Conservation (phyloP, 345 rosid species). For the Physaria fendleri region DNA sequence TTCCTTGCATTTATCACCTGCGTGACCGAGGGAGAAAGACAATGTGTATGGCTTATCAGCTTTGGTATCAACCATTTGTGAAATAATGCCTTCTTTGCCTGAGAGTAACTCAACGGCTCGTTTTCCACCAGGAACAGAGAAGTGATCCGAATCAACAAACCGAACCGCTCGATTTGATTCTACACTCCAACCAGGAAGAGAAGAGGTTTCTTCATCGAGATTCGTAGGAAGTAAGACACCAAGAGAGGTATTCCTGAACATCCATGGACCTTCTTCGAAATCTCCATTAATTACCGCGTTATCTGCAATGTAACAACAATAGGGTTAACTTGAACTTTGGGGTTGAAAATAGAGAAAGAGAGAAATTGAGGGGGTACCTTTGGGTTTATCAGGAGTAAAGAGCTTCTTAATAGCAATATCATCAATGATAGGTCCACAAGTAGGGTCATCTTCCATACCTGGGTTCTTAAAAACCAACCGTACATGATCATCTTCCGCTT, state of each 20-base stretch:
- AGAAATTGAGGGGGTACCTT: conserved; percentile 39
- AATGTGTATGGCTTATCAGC: conserved; percentile 46
- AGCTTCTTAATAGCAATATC: conserved; percentile 87
- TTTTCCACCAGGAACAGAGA: conserved; percentile 71
- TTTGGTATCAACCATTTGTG: conserved; percentile 86
- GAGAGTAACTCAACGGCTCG: conserved; percentile 85
- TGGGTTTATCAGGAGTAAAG: conserved; percentile 60
- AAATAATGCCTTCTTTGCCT: conserved; percentile 94
- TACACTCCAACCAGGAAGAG: conserved; percentile 91
- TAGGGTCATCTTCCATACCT: conserved; percentile 98
- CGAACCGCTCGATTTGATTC: conserved; percentile 91
- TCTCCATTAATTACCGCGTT: conserved; percentile 87
- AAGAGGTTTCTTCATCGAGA: conserved; percentile 74
- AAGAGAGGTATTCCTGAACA: conserved; percentile 76
- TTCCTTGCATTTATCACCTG: conserved; percentile 79
- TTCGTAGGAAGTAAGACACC: conserved; percentile 90
- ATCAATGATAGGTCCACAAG: conserved; percentile 95
- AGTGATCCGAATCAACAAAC: conserved; percentile 80
- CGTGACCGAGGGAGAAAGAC: conserved; percentile 76
- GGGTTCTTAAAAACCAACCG: conserved; percentile 63
- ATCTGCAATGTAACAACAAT: conserved; percentile 30
- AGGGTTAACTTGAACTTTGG: background rate
- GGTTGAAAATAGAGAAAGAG: background rate
- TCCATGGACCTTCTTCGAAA: conserved; percentile 92
- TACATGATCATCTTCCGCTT: conserved; percentile 57